phyloP scores from a whole-genome alignment of 164 flowering plant genomes.

The Dillenia turbinata region DNA sequence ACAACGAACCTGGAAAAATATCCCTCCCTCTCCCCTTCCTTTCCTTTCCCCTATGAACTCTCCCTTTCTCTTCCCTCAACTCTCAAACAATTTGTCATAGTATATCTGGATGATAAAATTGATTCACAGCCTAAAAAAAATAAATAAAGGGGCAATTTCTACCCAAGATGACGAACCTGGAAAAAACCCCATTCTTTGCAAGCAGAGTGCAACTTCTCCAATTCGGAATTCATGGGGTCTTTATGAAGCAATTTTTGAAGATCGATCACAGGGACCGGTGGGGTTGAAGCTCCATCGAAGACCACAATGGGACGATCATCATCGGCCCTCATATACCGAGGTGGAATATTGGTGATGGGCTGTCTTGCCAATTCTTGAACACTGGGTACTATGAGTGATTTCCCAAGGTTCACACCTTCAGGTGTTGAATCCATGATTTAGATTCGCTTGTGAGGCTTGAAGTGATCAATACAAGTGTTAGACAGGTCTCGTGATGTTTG shows the following conservation, averaged over 20 bases:
- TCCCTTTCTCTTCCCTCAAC: too few species aligned
- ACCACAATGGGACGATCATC: slow-evolving; percentile 11
- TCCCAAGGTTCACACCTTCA: slow-evolving; percentile 26
- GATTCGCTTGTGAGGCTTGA: too few species aligned
- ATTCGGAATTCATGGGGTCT: slow-evolving; percentile 23
- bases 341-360: slow-evolving; percentile 24
- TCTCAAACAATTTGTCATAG: too few species aligned
- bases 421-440: background rate
- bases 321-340: slow-evolving; percentile 26
- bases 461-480: too few species aligned
- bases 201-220: slow-evolving; percentile 34
- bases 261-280: slow-evolving; percentile 31
- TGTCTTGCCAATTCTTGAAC: slow-evolving; percentile 45
- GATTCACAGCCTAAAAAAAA: too few species aligned
- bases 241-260: slow-evolving; percentile 16
- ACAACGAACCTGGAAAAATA: too few species aligned
- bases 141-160: too few species aligned
- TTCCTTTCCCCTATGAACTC: too few species aligned
- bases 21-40: too few species aligned
- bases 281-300: background rate
- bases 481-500: too few species aligned
- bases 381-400: slow-evolving; percentile 38
- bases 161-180: slow-evolving; percentile 19
- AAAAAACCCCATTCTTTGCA: slow-evolving; percentile 45
- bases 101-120: too few species aligned